A percentile compares a stretch with the other conserved stretches of the same genome.
Conservation (phyloP, 495 filamentous ascomycete genomes). For the Ramalina peruviana region DNA sequence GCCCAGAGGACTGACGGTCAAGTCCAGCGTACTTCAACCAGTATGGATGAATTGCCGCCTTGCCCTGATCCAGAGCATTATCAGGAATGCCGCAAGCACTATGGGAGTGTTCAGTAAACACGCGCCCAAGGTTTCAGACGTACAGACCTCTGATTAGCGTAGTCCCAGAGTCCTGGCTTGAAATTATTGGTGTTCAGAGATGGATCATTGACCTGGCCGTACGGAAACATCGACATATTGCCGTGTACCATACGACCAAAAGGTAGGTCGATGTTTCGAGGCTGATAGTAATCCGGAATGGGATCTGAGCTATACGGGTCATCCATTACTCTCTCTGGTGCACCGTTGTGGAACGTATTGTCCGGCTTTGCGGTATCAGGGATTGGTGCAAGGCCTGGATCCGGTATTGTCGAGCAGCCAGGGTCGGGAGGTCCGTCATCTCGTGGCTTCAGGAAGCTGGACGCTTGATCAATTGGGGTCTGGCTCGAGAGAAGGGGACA, state of each 20-base stretch:
- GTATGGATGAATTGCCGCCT: constrained; percentile 5
- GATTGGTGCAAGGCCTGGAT: constrained; percentile 1
- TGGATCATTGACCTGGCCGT: constrained; percentile 1
- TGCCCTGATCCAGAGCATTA: neutral
- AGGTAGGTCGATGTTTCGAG: constrained; percentile 2
- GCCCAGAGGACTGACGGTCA: neutral
- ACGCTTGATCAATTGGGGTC: too few species aligned
- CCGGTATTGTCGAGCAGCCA: neutral
- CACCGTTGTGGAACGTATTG: constrained; percentile 5
- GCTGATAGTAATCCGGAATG: constrained; percentile 2
- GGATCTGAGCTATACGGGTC: neutral
- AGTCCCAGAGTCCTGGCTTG: neutral
- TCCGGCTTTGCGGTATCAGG: neutral
- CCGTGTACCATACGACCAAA: constrained; percentile 6
- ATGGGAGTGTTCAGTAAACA: neutral
- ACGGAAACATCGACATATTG: constrained; percentile 1
- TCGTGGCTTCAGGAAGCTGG: neutral
- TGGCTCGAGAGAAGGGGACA: too few species aligned
- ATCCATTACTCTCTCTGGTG: neutral
- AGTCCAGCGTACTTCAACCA: constrained; percentile 7
- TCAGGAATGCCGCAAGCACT: constrained; percentile 9
- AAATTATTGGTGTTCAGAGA: neutral
- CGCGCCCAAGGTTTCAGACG: neutral
- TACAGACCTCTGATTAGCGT: constrained; percentile 3
- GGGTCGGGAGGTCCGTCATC: constrained; percentile 3